Evolutionary conservation across 345 rosid genomes (phyloP).

Genomic region (Acer saccharum): DNA sequence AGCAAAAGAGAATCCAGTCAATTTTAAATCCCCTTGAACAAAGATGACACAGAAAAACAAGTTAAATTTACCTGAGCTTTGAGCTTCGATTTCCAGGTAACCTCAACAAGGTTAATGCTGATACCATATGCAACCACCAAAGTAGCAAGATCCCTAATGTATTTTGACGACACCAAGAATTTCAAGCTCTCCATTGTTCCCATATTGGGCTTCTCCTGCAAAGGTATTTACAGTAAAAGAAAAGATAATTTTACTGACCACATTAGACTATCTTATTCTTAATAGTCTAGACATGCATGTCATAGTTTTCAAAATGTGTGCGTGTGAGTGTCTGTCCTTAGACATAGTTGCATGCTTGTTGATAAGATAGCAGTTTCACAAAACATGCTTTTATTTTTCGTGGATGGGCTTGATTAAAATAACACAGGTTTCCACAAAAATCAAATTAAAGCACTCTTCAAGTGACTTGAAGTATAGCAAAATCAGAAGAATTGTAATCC

Average conservation of each 20-base stretch:
- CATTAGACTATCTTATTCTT: background rate
- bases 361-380: no score
- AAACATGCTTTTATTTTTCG: background rate
- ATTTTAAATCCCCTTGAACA: background rate
- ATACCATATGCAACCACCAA: slow-evolving; percentile 98
- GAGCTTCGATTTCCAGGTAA: slow-evolving; percentile 98
- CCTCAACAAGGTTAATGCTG: slow-evolving; percentile 97
- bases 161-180: slow-evolving; percentile 85
- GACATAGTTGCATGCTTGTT: no score
- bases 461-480: background rate
- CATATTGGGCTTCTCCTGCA: slow-evolving; percentile 89
- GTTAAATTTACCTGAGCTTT: slow-evolving; percentile 86
- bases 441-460: background rate
- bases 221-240: slow-evolving; percentile 4
- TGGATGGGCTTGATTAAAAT: background rate
- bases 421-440: background rate
- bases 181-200: slow-evolving; percentile 97
- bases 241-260: slow-evolving; percentile 10
- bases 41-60: background rate
- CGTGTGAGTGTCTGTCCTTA: background rate
- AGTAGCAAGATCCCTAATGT: slow-evolving; percentile 92
- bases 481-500: background rate
- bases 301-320: background rate
- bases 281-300: background rate
- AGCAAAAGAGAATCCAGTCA: slow-evolving; percentile 9